Base-by-base conservation (phyloP, 768 basidiomycete genomes). In the Hemileccinum impolitum region DNA sequence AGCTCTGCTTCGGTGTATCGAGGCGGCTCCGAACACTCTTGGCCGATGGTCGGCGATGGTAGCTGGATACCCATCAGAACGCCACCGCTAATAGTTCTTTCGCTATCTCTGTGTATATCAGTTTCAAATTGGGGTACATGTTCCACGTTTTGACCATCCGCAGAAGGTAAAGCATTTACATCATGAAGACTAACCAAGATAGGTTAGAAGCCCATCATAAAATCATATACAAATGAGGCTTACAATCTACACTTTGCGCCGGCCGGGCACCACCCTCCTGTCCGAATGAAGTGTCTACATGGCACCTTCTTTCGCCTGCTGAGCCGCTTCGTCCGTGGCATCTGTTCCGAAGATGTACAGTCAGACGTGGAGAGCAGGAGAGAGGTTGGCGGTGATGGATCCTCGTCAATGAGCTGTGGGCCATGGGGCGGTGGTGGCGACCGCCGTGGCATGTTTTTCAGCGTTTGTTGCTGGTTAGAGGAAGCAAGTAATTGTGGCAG, bases 201-300 rank as follows among this genome's bases (percentile, higher is more conserved):
- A 15, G 5, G 38, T 52, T 37, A 50, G 39, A 44, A 44, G 32
- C 21, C 23, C 25, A 15, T 44, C 21, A 34, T 1, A 37, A 6
- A 30, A 25, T 13, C 31, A 46, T 23, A 28, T 39, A 53, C 39
- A 30, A 45, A 45, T 6, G 26, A 59, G 30, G 3, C 73, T 56
- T 59, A 76, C 77, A 75, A 74, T 50, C 59, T 68, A 53, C 73
- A 77, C 7, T 63, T 54, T 31, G 70, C 65, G 14, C 72, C 75
- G 13, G 68, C 57, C 3, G 72, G 75, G 56, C 75, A 77, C 69
- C 68, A 69, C 1, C 72, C 73, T 18, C 66, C 60, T 55, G 72
- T 71, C 45, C 71, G 70, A 43, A 70, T 53, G 57, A 72, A 75
- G 52, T 73, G 70, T 43, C 67, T 67, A 55, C 73, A 77, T 6